These are phyloP conservation scores for Trichosporon asahii DNA, from an alignment of 1,284 basidiomycete species.

Conservation along the genomic window DNA sequence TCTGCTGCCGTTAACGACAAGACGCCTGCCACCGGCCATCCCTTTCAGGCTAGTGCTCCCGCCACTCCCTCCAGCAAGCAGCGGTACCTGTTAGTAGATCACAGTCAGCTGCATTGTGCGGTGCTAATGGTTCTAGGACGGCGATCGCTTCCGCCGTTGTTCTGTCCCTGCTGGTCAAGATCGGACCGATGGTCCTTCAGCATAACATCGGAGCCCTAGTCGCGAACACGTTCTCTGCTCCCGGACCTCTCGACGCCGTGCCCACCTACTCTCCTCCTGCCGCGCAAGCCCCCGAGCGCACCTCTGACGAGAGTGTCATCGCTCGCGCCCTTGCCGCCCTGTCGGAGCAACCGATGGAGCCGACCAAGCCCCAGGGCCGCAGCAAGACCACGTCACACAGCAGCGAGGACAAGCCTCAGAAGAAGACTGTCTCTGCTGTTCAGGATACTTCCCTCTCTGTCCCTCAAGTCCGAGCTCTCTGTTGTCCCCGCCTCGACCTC, in stretches of 20 bases:
- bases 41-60: slow-evolving; percentile 1
- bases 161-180: slow-evolving; percentile 1
- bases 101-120: neutral
- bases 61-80: neutral
- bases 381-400: neutral
- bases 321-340: neutral
- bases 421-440: neutral
- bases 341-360: neutral
- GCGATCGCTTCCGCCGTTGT: neutral
- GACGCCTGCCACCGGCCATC: neutral
- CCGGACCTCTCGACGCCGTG: neutral
- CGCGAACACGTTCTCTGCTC: slow-evolving; percentile 5
- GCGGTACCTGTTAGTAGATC: slow-evolving; percentile 2
- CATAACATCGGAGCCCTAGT: neutral
- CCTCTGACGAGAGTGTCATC: neutral
- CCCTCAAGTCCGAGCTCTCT: neutral
- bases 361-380: neutral
- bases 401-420: neutral
- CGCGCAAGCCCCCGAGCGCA: neutral
- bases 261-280: neutral
- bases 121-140: neutral
- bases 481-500: neutral
- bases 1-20: neutral
- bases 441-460: neutral
- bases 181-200: neutral